These are phyloP conservation scores for Fusarium praegraminearum DNA, from an alignment of 2,329 filamentous ascomycete genomes.

Conservation along the genomic window DNA sequence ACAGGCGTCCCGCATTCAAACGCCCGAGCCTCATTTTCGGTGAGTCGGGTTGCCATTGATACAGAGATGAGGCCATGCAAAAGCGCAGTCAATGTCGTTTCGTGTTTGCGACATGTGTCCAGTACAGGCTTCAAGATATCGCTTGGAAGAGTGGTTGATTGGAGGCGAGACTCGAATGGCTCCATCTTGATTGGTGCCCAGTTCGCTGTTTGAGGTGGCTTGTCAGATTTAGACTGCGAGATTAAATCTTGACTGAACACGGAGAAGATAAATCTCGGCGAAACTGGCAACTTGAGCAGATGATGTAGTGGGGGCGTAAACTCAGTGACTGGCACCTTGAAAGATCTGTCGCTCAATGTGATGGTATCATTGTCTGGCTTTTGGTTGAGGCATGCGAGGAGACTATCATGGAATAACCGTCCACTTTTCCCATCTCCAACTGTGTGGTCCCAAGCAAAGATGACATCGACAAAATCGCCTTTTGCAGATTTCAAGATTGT, in stretches of 20 bases:
- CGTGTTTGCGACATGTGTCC: not conserved
- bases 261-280: not conserved
- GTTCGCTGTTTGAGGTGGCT: not conserved
- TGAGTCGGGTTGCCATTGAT: constrained; percentile 11
- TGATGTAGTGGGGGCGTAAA: constrained; percentile 12
- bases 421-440: constrained; percentile 28
- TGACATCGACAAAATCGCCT: constrained; percentile 8
- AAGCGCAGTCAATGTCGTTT: constrained; percentile 20
- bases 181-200: constrained; percentile 20
- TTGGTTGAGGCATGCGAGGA: constrained; percentile 8
- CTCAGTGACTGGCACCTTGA: not conserved
- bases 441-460: constrained; percentile 35
- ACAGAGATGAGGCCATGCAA: constrained; percentile 5
- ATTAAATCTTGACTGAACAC: not conserved
- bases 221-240: not conserved
- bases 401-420: constrained; percentile 11
- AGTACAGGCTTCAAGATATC: not conserved
- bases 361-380: fast-evolving
- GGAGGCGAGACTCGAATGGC: not conserved
- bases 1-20: constrained; percentile 20
- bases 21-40: not conserved
- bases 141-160: not conserved
- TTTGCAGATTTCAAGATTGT: not conserved
- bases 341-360: not conserved
- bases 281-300: constrained; percentile 7